Conservation (phyloP, 2,329 filamentous ascomycete species). For the Xylariales sp. region DNA sequence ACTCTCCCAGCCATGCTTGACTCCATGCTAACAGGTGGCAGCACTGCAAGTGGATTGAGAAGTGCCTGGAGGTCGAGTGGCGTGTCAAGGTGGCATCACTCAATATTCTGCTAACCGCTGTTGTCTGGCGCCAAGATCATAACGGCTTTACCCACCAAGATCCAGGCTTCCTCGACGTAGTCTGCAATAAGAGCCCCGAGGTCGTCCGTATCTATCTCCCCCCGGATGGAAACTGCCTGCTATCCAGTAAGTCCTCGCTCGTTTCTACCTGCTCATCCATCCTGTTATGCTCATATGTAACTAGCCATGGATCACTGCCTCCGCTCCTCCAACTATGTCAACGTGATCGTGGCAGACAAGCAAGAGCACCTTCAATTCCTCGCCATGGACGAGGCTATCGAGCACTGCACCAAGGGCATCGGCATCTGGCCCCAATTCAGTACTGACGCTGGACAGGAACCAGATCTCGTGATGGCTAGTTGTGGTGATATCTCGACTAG, state of each 20-base stretch:
- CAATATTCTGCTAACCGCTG: constrained; percentile 74
- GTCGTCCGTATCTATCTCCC: constrained; percentile 78
- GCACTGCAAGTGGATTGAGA: constrained; percentile 83
- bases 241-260: constrained; percentile 45
- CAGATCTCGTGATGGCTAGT: constrained; percentile 71
- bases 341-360: constrained; percentile 76
- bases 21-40: constrained; percentile 20
- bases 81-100: constrained; percentile 67
- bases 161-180: constrained; percentile 73
- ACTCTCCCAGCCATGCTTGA: too few relatives aligned
- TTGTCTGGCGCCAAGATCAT: constrained; percentile 79
- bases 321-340: constrained; percentile 71
- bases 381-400: constrained; percentile 65
- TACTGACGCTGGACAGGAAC: constrained; percentile 63
- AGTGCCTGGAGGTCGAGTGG: constrained; percentile 76
- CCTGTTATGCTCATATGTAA: too few relatives aligned
- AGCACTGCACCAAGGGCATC: constrained; percentile 73
- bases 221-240: constrained; percentile 72
- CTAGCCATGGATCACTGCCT: constrained; percentile 70
- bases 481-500: constrained; percentile 72
- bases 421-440: constrained; percentile 76
- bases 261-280: too few relatives aligned
- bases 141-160: constrained; percentile 82
- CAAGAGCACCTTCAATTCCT: constrained; percentile 74
- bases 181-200: constrained; percentile 75